Evolutionary conservation across 768 basidiomycete species (phyloP), one percentile per base, ranked within the genome.

Genomic region (Russula griseocarnosa): DNA sequence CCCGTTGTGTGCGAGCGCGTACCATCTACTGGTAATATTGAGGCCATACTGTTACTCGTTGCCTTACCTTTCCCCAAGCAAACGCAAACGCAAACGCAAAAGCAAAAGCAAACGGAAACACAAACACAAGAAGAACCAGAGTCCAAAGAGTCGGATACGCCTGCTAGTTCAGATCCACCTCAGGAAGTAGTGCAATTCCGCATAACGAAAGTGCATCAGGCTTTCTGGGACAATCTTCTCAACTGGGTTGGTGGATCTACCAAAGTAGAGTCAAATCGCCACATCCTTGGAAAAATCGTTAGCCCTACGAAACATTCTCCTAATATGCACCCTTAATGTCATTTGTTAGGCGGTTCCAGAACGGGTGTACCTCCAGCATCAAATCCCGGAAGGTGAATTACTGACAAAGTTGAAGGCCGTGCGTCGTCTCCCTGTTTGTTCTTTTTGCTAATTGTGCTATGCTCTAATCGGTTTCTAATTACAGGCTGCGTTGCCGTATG

Each of bases 211-310:
- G 78, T 81, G 1, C 78, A 81, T 9, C 71, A 76, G 20, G 70
- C 76, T 2, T 69, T 90, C 20, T 85, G 83, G 82, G 85, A 87
- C 60, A 79, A 81, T 0, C 72, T 91, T 46, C 74, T 76, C 36
- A 76, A 80, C 38, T 91, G 88, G 88, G 77, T 79, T 20, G 88
- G 87, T 16, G 77, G 81, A 22, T 76, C 81, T 62, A 78, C 82
- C 30, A 82, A 78, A 53, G 80, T 83, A 61, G 77, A 79, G 22
- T 75, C 79, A 64, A 85, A 83, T 71, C 77, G 73, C 46, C 74
- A 74, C 49, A 73, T 75, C 50, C 74, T 87, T 30, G 71, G 75
- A 32, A 73, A 76, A 40, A 73, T 84, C 63, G 87, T 88, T 69
- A 67, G 77, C 13, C 26, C 4, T 13, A 14, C 36, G 9, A 47